Evolutionary conservation across 306 rosid species (phyloP), one percentile per base, ranked within the genome.

Genomic region (Ziziphus jujuba): DNA sequence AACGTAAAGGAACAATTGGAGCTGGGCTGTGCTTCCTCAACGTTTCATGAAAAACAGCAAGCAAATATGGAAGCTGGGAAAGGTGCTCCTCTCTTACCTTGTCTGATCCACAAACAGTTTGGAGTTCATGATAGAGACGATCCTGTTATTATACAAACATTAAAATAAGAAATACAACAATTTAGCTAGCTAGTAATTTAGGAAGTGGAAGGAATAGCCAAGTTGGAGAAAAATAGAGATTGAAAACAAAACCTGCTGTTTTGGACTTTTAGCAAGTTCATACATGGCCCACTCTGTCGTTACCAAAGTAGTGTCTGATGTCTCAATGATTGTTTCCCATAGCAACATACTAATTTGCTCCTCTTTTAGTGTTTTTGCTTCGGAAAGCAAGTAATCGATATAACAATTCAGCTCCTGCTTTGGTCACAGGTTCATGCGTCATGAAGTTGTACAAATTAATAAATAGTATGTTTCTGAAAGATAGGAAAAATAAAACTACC

Each of bases 271-370:
- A 5, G 97, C 77, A 51, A 93, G 87, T 77, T 93, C 97, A 80
- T 80, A 93, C 70, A 93, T 72, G 24, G 98, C 96, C 97, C 98
- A 93, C 77, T 93, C 98, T 36, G 96, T 47, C 15, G 90, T 82
- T 19, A 87, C 92, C 54, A 87, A 62, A 34, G 93, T 88, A 38
- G 98, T 93, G 71, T 93, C 98, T 1, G 97, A 76, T 51, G 91
- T 71, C 79, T 93, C 98, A 28, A 93, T 73, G 63, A 93, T 85
- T 9, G 84, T 71, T 84, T 93, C 98, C 98, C 97, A 93, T 0
- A 90, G 55, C 76, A 93, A 65, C 89, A 85, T 93, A 19, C 47
- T 0, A 48, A 90, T 65, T 72, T 93, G 90, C 16, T 86, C 85
- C 69, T 83, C 83, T 0, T 72, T 80, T 1, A 90, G 77, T 52